Evolutionary conservation across 257 asterid genomes (phyloP).

Genomic region (Hygrophila difformis): DNA sequence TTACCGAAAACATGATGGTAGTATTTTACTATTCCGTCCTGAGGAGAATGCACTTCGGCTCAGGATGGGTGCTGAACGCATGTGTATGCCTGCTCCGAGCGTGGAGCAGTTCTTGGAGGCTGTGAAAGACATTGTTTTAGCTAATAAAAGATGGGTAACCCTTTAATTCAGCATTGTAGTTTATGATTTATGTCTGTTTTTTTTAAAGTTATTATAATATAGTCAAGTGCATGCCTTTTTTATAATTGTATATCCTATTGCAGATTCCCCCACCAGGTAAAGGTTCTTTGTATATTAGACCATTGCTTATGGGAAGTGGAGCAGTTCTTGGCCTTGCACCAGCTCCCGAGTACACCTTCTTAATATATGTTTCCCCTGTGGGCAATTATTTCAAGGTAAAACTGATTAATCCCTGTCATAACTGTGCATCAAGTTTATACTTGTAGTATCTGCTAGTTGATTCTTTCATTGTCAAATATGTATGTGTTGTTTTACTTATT

Average conservation of each 20-base stretch:
- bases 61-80: slow-evolving; percentile 69
- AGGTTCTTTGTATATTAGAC: no score
- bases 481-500: no score
- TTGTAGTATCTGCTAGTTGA: no score
- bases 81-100: slow-evolving; percentile 78
- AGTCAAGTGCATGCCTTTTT: no score
- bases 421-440: no score
- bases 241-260: no score
- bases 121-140: slow-evolving; percentile 49
- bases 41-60: slow-evolving; percentile 62
- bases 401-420: no score
- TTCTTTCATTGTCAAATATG: no score
- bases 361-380: slow-evolving; percentile 91
- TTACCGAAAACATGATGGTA: slow-evolving; percentile 49
- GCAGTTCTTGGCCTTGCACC: slow-evolving; percentile 94
- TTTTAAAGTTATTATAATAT: no score
- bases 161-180: no score
- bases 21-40: slow-evolving; percentile 58
- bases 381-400: slow-evolving; percentile 96
- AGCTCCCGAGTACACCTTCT: no score
- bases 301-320: slow-evolving; percentile 98
- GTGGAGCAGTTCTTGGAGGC: slow-evolving; percentile 69
- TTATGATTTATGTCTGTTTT: no score
- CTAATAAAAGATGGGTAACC: slow-evolving; percentile 73
- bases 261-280: slow-evolving; percentile 96